Conservation (phyloP, 164 flowering plant genomes). For the Tetrastigma voinierianum region DNA sequence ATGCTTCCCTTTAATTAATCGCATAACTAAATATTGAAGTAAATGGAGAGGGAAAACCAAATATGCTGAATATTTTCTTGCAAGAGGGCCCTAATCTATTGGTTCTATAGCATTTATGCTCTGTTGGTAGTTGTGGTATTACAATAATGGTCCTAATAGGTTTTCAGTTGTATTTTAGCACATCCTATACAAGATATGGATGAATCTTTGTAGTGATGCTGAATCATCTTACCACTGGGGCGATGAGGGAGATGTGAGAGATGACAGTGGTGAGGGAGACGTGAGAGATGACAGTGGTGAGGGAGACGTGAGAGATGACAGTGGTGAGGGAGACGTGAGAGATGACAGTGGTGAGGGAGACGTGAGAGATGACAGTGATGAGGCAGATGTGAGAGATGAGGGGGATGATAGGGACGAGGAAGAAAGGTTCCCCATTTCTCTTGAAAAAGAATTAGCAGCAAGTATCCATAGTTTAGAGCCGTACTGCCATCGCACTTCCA, state of each 20-base stretch:
- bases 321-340: no score
- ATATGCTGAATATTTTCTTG: conserved; percentile 30
- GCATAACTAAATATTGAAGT: conserved; percentile 33
- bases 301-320: no score
- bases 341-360: no score
- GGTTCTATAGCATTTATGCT: conserved; percentile 50
- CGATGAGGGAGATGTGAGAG: conserved; percentile 10
- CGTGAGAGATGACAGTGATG: background rate
- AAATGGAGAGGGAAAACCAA: conserved; percentile 34
- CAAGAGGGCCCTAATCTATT: conserved; percentile 36
- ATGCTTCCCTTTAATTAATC: conserved; percentile 45
- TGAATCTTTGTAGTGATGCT: conserved; percentile 55
- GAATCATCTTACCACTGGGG: conserved; percentile 51
- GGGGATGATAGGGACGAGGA: conserved; percentile 46
- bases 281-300: no score
- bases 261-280: no score
- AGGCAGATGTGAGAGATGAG: conserved; percentile 25
- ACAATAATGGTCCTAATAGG: conserved; percentile 27
- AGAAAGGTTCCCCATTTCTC: conserved; percentile 28
- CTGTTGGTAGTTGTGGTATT: conserved; percentile 86
- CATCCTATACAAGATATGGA: conserved; percentile 28
- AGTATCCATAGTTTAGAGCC: conserved; percentile 78
- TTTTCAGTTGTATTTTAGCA: conserved; percentile 18
- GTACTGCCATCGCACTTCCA: conserved; percentile 73
- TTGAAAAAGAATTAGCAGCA: conserved; percentile 43